Evolutionary conservation across 176 grass and related monocot species (phyloP).

Genomic region (Dactylis glomerata): DNA sequence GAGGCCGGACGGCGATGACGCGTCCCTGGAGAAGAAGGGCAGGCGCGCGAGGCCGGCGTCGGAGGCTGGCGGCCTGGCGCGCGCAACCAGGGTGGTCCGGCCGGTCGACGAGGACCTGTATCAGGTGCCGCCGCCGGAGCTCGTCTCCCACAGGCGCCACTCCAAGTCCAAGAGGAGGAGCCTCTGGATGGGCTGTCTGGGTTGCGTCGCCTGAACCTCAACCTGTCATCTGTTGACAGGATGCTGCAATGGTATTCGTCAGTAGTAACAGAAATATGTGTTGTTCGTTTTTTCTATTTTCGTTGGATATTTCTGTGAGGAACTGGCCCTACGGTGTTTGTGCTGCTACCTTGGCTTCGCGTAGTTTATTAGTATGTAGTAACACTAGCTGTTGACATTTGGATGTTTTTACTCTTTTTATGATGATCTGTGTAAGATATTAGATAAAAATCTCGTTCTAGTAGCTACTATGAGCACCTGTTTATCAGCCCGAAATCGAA

Average conservation of each 20-base stretch:
- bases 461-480: too few relatives aligned
- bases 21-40: background rate
- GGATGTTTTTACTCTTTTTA: too few relatives aligned
- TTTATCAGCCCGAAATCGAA: too few relatives aligned
- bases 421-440: too few relatives aligned
- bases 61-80: background rate
- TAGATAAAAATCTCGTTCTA: too few relatives aligned
- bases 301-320: background rate
- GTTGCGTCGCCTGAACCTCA: background rate
- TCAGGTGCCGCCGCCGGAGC: conserved; percentile 32
- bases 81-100: conserved; percentile 10
- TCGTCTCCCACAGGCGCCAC: background rate
- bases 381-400: too few relatives aligned
- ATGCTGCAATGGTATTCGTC: background rate
- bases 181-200: background rate
- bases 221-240: background rate
- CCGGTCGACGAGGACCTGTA: conserved; percentile 38
- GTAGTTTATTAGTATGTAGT: too few relatives aligned
- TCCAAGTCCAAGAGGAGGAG: background rate
- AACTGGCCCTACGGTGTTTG: too few relatives aligned
- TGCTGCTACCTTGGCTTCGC: too few relatives aligned
- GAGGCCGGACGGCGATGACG: background rate
- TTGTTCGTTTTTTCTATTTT: background rate
- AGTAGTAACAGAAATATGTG: background rate
- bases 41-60: background rate